Evolutionary conservation across 371 early-diverging fungal species (phyloP), one percentile per base, ranked within the genome.

Genomic region (Zychaea mexicana): DNA sequence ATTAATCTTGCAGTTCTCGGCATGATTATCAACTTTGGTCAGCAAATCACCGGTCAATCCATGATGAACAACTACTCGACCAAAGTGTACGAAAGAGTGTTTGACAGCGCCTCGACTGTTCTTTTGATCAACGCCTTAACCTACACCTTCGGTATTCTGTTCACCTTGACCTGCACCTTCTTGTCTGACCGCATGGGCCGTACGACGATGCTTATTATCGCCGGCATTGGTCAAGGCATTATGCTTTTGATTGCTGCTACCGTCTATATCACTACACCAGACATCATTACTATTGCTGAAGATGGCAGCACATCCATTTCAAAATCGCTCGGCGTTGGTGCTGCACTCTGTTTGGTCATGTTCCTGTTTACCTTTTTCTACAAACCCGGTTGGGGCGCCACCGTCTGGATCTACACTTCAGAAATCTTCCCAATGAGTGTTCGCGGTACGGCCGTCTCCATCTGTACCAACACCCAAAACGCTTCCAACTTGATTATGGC

Each of bases 361-460:
- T 72, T 72, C 65, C 28, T 72, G 39, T 72, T 72, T 45, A 72
- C 68, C 13, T 68, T 68, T 52, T 68, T 68, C 22, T 72, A 72
- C 46, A 72, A 72, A 47, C 72, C 72, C 22, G 64, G 92, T 30
- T 94, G 94, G 94, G 95, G 95, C 17, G 94, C 95, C 42, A 83
- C 92, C 57, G 91, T 88, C 33, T 96, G 95, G 96, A 90, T 92
- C 68, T 92, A 92, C 75, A 92, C 94, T 32, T 83, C 92, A 21
- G 96, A 96, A 69, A 91, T 91, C 69, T 91, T 85, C 78, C 90
- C 92, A 15, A 77, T 84, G 67, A 81, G 83, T 47, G 78, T 88
- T 57, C 86, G 88, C 61, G 85, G 88, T 63, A 90, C 90, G 73
- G 94, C 88, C 54, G 87, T 90, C 55, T 90, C 90, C 33, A 64